phyloP scores from a whole-genome alignment of 768 basidiomycete species.

The Tylopilus balloui region DNA sequence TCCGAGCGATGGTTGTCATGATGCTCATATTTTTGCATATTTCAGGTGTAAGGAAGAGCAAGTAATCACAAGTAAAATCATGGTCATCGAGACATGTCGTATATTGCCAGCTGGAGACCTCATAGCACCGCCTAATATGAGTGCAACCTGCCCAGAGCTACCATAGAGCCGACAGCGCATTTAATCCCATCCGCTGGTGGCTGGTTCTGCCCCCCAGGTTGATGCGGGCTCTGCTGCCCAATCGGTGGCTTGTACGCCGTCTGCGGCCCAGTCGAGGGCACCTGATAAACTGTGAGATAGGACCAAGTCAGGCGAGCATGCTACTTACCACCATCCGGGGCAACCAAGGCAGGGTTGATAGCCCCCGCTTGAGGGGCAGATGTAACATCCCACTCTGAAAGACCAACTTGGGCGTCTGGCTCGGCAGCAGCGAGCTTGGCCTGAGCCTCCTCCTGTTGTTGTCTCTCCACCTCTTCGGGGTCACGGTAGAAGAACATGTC shows the following conservation, averaged over 20 bases:
- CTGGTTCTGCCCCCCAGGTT: slow-evolving; percentile 35
- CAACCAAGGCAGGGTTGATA: slow-evolving; percentile 75
- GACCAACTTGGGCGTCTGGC: slow-evolving; percentile 48
- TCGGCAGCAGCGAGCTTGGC: slow-evolving; percentile 67
- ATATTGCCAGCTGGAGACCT: slow-evolving; percentile 6
- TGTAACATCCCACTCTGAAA: slow-evolving; percentile 71
- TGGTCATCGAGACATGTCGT: slow-evolving; percentile 18
- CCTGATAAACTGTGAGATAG: slow-evolving; percentile 33
- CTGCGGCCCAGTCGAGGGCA: slow-evolving; percentile 83
- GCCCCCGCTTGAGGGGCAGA: slow-evolving; percentile 62
- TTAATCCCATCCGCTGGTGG: slow-evolving; percentile 31
- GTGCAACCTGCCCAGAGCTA: slow-evolving; percentile 2
- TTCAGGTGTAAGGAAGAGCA: slow-evolving; percentile 15
- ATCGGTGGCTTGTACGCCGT: slow-evolving; percentile 57
- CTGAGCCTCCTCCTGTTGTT: slow-evolving; percentile 89
- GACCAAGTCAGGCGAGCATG: not conserved
- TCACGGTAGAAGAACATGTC: slow-evolving; percentile 99
- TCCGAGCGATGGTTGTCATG: not conserved
- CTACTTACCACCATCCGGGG: slow-evolving; percentile 51
- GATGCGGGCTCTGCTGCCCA: slow-evolving; percentile 79
- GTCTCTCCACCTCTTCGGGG: slow-evolving; percentile 98
- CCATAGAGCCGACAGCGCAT: not conserved
- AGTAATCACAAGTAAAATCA: slow-evolving; percentile 17
- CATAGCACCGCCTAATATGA: not conserved
- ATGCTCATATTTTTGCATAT: slow-evolving; percentile 18